These are phyloP conservation scores for Bryoerythrophyllum caledonicum DNA, from an alignment of 225 moss, liverwort and hornwort species.

Conservation along the genomic window DNA sequence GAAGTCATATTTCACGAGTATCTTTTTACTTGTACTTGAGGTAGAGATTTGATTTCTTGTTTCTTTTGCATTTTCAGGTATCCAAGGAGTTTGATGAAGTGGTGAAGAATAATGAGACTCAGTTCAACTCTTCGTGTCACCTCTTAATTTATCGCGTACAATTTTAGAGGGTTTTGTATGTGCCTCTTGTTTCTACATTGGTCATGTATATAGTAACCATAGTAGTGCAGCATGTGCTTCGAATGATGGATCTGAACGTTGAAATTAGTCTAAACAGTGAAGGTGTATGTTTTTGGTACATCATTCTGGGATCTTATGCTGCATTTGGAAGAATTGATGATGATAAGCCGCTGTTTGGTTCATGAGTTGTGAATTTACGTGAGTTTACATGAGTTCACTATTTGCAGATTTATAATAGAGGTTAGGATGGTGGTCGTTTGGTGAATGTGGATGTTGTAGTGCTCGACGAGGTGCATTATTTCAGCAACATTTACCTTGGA, in stretches of 20 bases:
- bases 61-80: constrained; percentile 49
- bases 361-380: no score
- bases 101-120: constrained; percentile 65
- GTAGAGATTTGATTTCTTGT: constrained; percentile 7
- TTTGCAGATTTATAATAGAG: no score
- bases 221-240: constrained; percentile 9
- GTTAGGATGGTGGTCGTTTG: no score
- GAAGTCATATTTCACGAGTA: constrained; percentile 3
- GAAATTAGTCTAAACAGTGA: background rate
- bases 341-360: no score
- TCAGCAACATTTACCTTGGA: no score
- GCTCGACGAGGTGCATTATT: no score
- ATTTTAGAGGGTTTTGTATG: no score
- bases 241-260: background rate
- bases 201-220: constrained; percentile 4
- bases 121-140: constrained; percentile 77
- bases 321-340: no score
- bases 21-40: constrained; percentile 21
- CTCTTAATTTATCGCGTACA: constrained; percentile 68
- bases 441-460: no score
- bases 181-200: constrained; percentile 17
- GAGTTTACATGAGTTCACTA: no score
- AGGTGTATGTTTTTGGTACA: background rate
- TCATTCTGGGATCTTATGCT: background rate
- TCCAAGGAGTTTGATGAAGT: constrained; percentile 83